Conservation (phyloP, 2,329 filamentous ascomycete genomes). For the Cladophialophora carrionii region DNA sequence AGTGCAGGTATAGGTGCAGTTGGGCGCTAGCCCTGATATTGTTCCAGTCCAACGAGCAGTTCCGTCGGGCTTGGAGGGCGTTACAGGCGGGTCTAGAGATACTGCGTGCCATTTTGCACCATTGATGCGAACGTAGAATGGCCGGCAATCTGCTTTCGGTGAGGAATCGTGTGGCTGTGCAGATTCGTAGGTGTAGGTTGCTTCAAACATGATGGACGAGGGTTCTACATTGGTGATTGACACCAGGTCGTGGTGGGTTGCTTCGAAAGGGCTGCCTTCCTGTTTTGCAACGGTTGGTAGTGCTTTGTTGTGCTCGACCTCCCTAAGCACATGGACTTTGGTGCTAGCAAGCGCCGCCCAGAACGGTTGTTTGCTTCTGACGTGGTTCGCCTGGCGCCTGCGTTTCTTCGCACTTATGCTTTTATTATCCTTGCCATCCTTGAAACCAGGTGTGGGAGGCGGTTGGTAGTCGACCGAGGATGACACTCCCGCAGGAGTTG, state of each 20-base stretch:
- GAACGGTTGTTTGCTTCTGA: conserved; percentile 85
- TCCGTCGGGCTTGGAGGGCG: conserved; percentile 51
- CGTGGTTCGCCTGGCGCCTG: conserved; percentile 87
- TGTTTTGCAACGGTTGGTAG: conserved; percentile 31
- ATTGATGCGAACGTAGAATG: conserved; percentile 68
- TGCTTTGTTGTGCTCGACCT: conserved; percentile 74
- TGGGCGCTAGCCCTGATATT: conserved; percentile 66
- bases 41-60: conserved; percentile 61
- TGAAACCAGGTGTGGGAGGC: conserved; percentile 56
- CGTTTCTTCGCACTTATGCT: conserved; percentile 73
- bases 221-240: conserved; percentile 54
- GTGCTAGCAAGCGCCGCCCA: conserved; percentile 95
- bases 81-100: conserved; percentile 54
- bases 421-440: conserved; percentile 60
- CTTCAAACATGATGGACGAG: conserved; percentile 53
- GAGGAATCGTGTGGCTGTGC: conserved; percentile 41
- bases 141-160: conserved; percentile 51
- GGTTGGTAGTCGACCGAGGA: conserved; percentile 51
- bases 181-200: conserved; percentile 45
- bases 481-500: conserved; percentile 47
- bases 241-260: conserved; percentile 50
- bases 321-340: conserved; percentile 94
- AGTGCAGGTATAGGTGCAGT: conserved; percentile 67
- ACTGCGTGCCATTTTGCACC: conserved; percentile 67
- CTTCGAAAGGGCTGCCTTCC: conserved; percentile 36